Evolutionary conservation across 305 asterid species (phyloP), one percentile per base, ranked within the genome.

Genomic region (Ruellia speciosa): DNA sequence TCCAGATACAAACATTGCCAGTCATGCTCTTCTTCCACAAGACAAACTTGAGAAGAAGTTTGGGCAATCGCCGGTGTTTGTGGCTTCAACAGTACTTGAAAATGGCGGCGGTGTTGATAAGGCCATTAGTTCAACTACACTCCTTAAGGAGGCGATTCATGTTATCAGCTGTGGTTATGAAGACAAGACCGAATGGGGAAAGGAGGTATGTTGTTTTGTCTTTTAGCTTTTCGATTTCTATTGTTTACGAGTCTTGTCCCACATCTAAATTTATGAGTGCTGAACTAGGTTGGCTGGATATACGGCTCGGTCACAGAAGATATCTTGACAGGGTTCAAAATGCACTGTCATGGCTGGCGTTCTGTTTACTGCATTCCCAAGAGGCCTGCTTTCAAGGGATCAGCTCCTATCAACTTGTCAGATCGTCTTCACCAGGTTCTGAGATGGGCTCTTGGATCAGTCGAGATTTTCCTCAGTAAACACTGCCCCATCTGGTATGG

Each of bases 161-260:
- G 86, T 83, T 40, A 83, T 83, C 63, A 79, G 83, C 74, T 81
- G 88, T 47, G 83, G 84, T 46, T 84, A 77, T 14, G 94, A 84
- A 74, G 88, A 81, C 72, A 84, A 84, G 70, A 79, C 88, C 14
- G 94, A 84, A 66, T 84, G 94, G 94, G 94, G 94, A 69, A 81
- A 77, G 65, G 94, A 84, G 80, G 94, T 81, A 77, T 34, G 37
- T 14, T 57, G 11, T 47, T 53, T 35, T 48, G n/a, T 58, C 52
- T 45, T 18, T 17, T 15, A 49, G 33, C 24, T 24, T 35, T 18
- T 14, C 3, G 6, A 49, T 13, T 31, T 18, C 47, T 0, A 4
- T 2, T 1, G 46, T 47, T 5, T 47, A 46, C 31, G 48, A 11
- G 58, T 8, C 28, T 49, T 39, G 46, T 14, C n/a, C 43, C 3